Evolutionary conservation across 306 rosid genomes (phyloP), one percentile per base, ranked within the genome.

Genomic region (Pyrus communis): DNA sequence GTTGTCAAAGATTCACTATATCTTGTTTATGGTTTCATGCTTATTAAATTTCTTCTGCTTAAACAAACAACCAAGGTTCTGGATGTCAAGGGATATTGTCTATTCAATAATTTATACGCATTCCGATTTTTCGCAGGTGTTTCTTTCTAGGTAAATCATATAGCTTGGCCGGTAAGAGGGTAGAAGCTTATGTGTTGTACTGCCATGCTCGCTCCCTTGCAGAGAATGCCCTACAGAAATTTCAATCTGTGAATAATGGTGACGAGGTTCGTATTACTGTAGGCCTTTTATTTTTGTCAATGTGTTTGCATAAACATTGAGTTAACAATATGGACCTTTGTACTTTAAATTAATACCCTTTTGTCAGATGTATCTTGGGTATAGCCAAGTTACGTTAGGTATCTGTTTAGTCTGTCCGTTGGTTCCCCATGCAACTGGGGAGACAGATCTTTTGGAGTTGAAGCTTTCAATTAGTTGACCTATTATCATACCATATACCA

Each of bases 111-210:
- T 23, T 78, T 46, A 69, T 66, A n/a, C 30, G 58, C 69, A 25
- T 61, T 58, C 72, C 27, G 73, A 49, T n/a, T 59, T 46, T 68
- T 86, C 43, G 68, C 86, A 90, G 97, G 93, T 95, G 97, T 86
- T 95, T 95, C 84, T 95, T 90, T 85, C 87, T 95, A 67, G 97
- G 93, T 46, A 89, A 83, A 87, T 92, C 99, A 67, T 95, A 95
- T 81, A 85, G 99, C 84, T 74, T 85, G 86, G 97, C 99, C 84
- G 92, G 90, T 77, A 89, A 86, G 91, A 92, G 99, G 85, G 88
- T 82, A 46, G 99, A 95, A 86, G 99, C 97, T 18, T 90, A 95
- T 87, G 92, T 86, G 70, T 82, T 95, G 77, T 95, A 81, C 65
- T 76, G 86, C 70, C 97, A 79, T 76, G 97, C 97, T 78, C 92